phyloP scores from a whole-genome alignment of 129 eudicot species.

The Lonicera japonica region DNA sequence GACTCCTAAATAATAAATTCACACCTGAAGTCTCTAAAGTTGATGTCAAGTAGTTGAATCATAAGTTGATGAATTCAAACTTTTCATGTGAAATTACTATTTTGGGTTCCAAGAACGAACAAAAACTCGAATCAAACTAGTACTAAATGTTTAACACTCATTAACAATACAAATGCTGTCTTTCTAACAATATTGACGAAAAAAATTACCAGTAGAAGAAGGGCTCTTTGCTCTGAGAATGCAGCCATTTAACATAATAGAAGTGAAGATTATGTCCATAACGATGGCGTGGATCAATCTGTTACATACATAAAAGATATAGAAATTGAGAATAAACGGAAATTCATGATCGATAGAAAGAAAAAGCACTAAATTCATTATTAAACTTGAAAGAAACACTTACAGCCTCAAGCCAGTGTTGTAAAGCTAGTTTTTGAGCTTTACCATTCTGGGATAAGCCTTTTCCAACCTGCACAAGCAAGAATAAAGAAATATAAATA shows the following conservation, averaged over 20 bases:
- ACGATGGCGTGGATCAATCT: slow-evolving; percentile 99
- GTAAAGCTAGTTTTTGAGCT: slow-evolving; percentile 91
- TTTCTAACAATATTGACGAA: too few species aligned
- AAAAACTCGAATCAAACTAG: too few species aligned
- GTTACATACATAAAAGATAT: slow-evolving; percentile 11
- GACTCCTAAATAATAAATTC: too few species aligned
- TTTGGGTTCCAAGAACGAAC: too few species aligned
- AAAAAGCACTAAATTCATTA: slow-evolving; percentile 2
- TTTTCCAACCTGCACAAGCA: slow-evolving; percentile 73
- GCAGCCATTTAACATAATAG: slow-evolving; percentile 75
- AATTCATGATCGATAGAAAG: slow-evolving; percentile 2
- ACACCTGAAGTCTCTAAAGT: too few species aligned
- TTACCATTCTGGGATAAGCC: slow-evolving; percentile 84
- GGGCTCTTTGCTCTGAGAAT: slow-evolving; percentile 85
- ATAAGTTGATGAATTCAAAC: too few species aligned
- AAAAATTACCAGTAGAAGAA: slow-evolving; percentile 87
- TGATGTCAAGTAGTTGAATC: too few species aligned
- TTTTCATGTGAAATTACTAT: too few species aligned
- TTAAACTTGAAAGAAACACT: slow-evolving; percentile 23
- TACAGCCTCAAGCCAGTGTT: slow-evolving; percentile 99
- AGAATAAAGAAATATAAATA: too few species aligned
- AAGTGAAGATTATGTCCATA: slow-evolving; percentile 94
- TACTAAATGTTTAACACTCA: too few species aligned
- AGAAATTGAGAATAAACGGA: slow-evolving; percentile 1
- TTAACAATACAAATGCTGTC: too few species aligned